These are phyloP conservation scores for Fusarium concolor DNA, from an alignment of 2,329 filamentous ascomycete species.

Conservation along the genomic window DNA sequence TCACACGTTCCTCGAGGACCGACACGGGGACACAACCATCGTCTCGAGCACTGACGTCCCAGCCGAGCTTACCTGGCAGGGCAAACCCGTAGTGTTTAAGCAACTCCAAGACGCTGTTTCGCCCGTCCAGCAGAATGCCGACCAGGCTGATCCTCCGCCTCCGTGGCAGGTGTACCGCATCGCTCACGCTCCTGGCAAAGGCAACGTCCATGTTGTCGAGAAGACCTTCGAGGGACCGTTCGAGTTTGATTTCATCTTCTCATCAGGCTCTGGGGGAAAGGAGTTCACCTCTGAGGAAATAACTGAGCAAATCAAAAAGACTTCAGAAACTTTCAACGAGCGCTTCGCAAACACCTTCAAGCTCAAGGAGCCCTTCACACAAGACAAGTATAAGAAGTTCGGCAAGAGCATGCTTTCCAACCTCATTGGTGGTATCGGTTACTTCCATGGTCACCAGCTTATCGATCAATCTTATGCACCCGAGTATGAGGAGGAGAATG, in stretches of 20 bases:
- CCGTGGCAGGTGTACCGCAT: constrained; percentile 89
- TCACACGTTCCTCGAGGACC: constrained; percentile 74
- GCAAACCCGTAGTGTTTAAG: constrained; percentile 72
- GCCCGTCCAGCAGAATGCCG: constrained; percentile 61
- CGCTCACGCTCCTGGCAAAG: constrained; percentile 72
- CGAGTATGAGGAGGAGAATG: constrained; percentile 94
- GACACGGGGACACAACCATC: constrained; percentile 80
- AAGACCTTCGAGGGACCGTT: constrained; percentile 92
- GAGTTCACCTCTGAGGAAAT: constrained; percentile 71
- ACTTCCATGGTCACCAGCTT: constrained; percentile 89
- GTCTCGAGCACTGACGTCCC: constrained; percentile 78
- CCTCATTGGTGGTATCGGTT: constrained; percentile 91
- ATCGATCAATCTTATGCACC: constrained; percentile 92
- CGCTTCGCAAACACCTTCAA: constrained; percentile 76
- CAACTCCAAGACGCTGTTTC: constrained; percentile 64
- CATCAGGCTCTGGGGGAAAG: constrained; percentile 75
- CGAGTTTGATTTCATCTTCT: constrained; percentile 93
- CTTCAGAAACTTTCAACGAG: constrained; percentile 76
- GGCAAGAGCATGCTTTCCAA: constrained; percentile 94
- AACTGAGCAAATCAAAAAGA: constrained; percentile 74
- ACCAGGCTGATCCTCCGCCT: constrained; percentile 77
- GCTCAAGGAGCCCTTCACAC: constrained; percentile 80
- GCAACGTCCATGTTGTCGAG: constrained; percentile 89
- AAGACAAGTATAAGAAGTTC: constrained; percentile 79
- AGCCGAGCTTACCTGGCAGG: constrained; percentile 82